These are phyloP conservation scores for Colletotrichum euphorbiae DNA, from an alignment of 2,329 filamentous ascomycete species.

Conservation along the genomic window DNA sequence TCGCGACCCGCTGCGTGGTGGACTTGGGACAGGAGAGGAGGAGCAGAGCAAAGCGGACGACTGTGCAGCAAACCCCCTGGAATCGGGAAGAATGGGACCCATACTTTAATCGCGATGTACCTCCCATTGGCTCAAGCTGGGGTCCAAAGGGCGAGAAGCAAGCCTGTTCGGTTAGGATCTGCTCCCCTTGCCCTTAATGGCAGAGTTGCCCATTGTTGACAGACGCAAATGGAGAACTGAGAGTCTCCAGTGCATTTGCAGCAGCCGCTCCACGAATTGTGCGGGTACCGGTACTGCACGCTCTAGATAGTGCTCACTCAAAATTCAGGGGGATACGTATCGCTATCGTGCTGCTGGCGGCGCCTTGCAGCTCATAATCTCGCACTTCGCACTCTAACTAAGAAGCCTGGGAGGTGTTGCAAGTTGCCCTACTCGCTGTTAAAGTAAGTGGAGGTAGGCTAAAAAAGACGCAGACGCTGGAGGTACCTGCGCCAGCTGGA, in stretches of 20 bases:
- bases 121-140: conserved; percentile 19
- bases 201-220: not conserved
- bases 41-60: not conserved
- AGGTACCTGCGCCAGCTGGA: conserved; percentile 28
- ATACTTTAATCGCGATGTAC: conserved; percentile 1
- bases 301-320: conserved; percentile 22
- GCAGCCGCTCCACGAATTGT: conserved; percentile 17
- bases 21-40: not conserved
- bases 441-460: not conserved
- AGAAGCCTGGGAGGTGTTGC: no score
- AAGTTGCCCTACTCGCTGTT: no score
- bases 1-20: conserved; percentile 8
- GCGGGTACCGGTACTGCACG: conserved; percentile 10
- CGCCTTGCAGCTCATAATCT: no score
- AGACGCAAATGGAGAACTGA: not conserved
- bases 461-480: not conserved
- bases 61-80: conserved; percentile 12
- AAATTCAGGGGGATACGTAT: conserved; percentile 2
- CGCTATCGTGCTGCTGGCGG: no score
- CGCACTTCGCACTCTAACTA: no score
- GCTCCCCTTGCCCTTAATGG: not conserved
- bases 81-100: conserved; percentile 18
- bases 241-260: not conserved
- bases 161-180: conserved; percentile 31
- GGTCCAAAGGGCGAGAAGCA: conserved; percentile 9